A percentile compares a stretch with the other conserved stretches of the same genome.
phyloP scores from a whole-genome alignment of 2,329 filamentous ascomycete genomes.

The Phialophora macrospora region DNA sequence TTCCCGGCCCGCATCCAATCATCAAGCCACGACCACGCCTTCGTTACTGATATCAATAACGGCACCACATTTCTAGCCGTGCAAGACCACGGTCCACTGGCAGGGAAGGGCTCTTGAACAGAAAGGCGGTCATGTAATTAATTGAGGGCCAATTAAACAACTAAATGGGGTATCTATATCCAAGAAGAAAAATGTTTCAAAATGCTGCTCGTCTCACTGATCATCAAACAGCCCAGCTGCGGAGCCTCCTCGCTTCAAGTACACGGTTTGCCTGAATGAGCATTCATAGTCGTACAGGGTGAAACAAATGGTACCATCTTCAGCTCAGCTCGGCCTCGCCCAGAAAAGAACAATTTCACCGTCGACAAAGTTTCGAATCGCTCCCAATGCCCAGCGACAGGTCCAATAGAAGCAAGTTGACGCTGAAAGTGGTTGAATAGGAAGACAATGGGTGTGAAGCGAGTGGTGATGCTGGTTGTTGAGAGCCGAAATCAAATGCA shows the following conservation, averaged over 20 bases:
- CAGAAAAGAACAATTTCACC: background rate
- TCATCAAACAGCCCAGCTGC: background rate
- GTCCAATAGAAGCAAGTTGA: background rate
- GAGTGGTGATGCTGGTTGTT: conserved; percentile 16
- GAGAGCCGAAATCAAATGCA: background rate
- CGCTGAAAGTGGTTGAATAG: conserved; percentile 1
- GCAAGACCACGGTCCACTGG: too few relatives aligned
- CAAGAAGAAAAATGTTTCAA: conserved; percentile 4
- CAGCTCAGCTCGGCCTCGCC: conserved; percentile 15
- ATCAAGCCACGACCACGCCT: too few relatives aligned
- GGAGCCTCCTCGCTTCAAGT: conserved; percentile 15
- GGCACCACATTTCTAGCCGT: too few relatives aligned
- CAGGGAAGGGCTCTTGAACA: background rate
- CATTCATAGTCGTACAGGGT: conserved; percentile 9
- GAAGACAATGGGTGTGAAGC: conserved; percentile 13
- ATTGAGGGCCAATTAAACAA: background rate
- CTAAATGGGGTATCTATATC: conserved; percentile 20
- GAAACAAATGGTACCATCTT: conserved; percentile 9
- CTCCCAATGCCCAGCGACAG: conserved; percentile 9
- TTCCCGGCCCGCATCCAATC: too few relatives aligned
- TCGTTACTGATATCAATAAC: too few relatives aligned
- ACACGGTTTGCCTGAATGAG: conserved; percentile 9
- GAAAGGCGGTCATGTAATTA: background rate
- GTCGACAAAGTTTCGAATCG: background rate
- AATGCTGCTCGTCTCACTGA: background rate